These are phyloP conservation scores for Comarum palustre DNA, from an alignment of 306 rosid species.

Conservation along the genomic window DNA sequence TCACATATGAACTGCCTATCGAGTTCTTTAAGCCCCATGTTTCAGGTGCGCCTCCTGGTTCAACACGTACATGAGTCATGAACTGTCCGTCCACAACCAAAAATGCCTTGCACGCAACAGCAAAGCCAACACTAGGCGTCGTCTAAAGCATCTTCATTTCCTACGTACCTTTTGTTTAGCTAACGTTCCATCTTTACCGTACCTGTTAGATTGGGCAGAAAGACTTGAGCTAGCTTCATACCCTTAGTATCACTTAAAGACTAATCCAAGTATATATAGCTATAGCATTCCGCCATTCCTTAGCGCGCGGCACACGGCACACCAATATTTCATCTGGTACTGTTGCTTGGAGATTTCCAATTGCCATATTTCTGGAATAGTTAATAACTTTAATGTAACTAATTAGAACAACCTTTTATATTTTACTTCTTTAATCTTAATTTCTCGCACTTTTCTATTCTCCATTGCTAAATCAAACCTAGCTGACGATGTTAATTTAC, in stretches of 20 bases:
- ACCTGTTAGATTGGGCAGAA: not conserved
- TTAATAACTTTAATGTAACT: no score
- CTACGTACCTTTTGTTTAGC: not conserved
- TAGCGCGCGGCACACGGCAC: no score
- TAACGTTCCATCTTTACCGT: not conserved
- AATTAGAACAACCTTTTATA: not conserved
- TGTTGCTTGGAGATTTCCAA: not conserved
- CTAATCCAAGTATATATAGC: not conserved
- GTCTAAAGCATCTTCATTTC: not conserved
- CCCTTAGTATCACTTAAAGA: not conserved
- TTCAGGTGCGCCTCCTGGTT: not conserved
- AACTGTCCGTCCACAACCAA: not conserved
- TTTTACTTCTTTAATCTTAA: not conserved
- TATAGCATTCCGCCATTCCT: not conserved
- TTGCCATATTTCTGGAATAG: not conserved
- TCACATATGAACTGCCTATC: no score
- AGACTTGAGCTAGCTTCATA: not conserved
- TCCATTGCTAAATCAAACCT: not conserved
- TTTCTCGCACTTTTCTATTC: not conserved
- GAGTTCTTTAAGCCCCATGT: not conserved
- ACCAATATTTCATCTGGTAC: not conserved
- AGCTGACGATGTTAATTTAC: not conserved
- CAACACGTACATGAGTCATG: not conserved
- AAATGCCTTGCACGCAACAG: conserved; percentile 8
- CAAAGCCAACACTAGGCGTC: not conserved